Conservation (phyloP, 768 basidiomycete genomes). For the Lenzites betulinus region DNA sequence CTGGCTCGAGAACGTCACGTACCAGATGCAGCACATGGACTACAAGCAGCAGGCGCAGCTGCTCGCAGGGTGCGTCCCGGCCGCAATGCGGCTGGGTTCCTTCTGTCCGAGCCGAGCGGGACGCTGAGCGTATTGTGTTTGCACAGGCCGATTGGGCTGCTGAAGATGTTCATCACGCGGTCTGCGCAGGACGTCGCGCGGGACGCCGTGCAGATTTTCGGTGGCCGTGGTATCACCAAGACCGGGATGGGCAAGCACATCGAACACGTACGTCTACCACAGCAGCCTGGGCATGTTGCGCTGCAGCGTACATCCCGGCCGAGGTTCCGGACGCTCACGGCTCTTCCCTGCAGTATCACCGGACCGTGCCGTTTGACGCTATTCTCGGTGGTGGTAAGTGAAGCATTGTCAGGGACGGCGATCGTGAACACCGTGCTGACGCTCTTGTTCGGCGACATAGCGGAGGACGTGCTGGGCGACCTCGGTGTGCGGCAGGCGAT, state of each 20-base stretch:
- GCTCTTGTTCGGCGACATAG: slow-evolving; percentile 31
- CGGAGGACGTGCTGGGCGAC: slow-evolving; percentile 77
- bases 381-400: slow-evolving; percentile 42
- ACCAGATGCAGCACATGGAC: slow-evolving; percentile 86
- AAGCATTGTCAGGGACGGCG: background rate
- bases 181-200: slow-evolving; percentile 78
- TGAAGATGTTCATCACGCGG: slow-evolving; percentile 78
- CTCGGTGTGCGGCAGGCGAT: slow-evolving; percentile 48
- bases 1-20: slow-evolving; percentile 88
- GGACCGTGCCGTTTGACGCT: slow-evolving; percentile 44
- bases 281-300: background rate
- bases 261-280: slow-evolving; percentile 64
- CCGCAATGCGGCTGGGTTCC: slow-evolving; percentile 35
- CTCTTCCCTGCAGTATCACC: slow-evolving; percentile 37
- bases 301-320: background rate
- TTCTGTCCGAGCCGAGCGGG: background rate
- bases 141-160: slow-evolving; percentile 68
- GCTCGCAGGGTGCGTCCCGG: slow-evolving; percentile 64
- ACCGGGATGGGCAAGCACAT: slow-evolving; percentile 79
- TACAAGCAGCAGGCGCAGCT: slow-evolving; percentile 74
- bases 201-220: slow-evolving; percentile 86
- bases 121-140: background rate
- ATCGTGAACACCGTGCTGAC: slow-evolving; percentile 4
- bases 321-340: slow-evolving; percentile 2
- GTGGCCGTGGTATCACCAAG: slow-evolving; percentile 82